A percentile compares a stretch with the other conserved stretches of the same genome.
Conservation (phyloP, 2,329 filamentous ascomycete genomes). For the Colletotrichum scovillei region DNA sequence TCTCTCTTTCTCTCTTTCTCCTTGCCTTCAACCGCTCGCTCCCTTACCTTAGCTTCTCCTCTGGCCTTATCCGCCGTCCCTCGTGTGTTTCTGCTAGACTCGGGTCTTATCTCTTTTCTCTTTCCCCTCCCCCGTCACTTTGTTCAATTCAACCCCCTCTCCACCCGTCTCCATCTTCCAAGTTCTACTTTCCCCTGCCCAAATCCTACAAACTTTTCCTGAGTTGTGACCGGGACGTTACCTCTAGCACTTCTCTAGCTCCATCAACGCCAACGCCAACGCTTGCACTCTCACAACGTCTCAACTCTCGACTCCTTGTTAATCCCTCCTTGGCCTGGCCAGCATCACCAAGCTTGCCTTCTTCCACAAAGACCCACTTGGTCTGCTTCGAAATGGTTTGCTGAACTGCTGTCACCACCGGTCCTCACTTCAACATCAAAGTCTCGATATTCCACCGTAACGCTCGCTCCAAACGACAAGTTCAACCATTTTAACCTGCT, state of each 20-base stretch:
- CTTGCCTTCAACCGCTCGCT: neutral
- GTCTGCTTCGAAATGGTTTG: slow-evolving; percentile 2
- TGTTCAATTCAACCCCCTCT: slow-evolving; percentile 18
- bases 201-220: slow-evolving; percentile 15
- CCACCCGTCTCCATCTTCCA: slow-evolving; percentile 24
- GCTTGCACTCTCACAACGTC: neutral
- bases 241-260: slow-evolving; percentile 4
- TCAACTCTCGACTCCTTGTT: neutral
- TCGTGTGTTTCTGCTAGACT: slow-evolving; percentile 1
- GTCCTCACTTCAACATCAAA: neutral
- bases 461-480: neutral
- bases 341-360: slow-evolving; percentile 16
- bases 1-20: neutral
- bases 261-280: neutral
- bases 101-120: slow-evolving; percentile 34
- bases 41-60: neutral
- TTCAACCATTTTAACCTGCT: neutral
- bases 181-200: slow-evolving; percentile 7
- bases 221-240: slow-evolving; percentile 27
- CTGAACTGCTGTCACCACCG: neutral
- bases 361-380: slow-evolving; percentile 28
- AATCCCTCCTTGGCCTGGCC: neutral
- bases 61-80: neutral
- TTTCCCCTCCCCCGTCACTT: slow-evolving; percentile 20
- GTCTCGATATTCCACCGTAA: neutral